A percentile compares a stretch with the other conserved stretches of the same genome.
phyloP scores from a whole-genome alignment of 2,329 filamentous ascomycete species.

The Chaetothyriales sp. region DNA sequence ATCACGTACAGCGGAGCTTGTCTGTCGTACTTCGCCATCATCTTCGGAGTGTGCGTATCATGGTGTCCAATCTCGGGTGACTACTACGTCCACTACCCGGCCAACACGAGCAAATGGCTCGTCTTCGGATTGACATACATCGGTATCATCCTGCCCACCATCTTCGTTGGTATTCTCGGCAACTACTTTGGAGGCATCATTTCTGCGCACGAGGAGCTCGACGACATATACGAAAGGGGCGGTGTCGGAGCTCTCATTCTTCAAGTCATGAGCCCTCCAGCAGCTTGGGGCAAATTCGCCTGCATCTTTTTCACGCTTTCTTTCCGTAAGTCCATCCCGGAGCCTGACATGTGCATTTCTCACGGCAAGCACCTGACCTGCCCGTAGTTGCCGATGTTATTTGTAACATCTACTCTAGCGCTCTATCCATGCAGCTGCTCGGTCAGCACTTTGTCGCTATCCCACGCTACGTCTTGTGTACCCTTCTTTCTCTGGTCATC shows the following conservation, averaged over 20 bases:
- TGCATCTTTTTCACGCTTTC: constrained; percentile 5
- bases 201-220: constrained; percentile 14
- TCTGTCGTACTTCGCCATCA: constrained; percentile 30
- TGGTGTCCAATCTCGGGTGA: constrained; percentile 19
- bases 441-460: constrained; percentile 14
- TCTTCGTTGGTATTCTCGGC: constrained; percentile 16
- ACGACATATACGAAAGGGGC: constrained; percentile 10
- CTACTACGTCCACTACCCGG: constrained; percentile 20
- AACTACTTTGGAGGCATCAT: constrained; percentile 13
- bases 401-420: constrained; percentile 15
- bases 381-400: constrained; percentile 11
- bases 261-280: constrained; percentile 14
- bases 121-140: constrained; percentile 17
- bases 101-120: constrained; percentile 15
- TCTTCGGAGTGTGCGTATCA: constrained; percentile 17
- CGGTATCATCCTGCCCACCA: constrained; percentile 18
- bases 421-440: constrained; percentile 14
- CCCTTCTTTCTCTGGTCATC: constrained; percentile 7
- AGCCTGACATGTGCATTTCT: not conserved
- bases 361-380: not conserved
- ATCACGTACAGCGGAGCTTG: constrained; percentile 17
- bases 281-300: constrained; percentile 19
- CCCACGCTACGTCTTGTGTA: constrained; percentile 16
- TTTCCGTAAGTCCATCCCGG: not conserved
- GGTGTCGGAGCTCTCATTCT: constrained; percentile 19